Evolutionary conservation across 129 eudicot genomes (phyloP), one percentile per base, ranked within the genome.

Genomic region (Centella asiatica): DNA sequence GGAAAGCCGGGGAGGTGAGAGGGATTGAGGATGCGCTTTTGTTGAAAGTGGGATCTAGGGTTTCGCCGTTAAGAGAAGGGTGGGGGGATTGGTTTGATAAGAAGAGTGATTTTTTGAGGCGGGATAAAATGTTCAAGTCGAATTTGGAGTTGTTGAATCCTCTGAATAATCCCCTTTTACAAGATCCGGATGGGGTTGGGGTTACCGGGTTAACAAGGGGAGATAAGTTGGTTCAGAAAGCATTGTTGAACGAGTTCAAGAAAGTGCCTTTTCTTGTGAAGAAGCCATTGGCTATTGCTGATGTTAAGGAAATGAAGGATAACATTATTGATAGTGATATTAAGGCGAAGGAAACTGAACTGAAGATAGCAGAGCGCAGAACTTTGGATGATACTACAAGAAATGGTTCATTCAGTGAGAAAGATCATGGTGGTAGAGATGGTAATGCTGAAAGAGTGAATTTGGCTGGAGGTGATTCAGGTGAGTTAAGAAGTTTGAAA

Each of bases 71-170:
- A 66, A 80, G 94, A 60, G 90, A 87, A 56, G 98, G 95, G 5
- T 92, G 98, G 98, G 98, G 96, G 26, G 69, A 63, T 32, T 92
- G 98, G 98, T 92, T 92, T 67, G 98, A 92, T 23, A 83, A 78
- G 66, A 92, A 92, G 85, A 80, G 85, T 50, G 98, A 87, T 78
- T 92, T 92, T 19, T 72, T 92, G 39, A 71, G 98, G 66, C 78
- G 87, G 17, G 98, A 92, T 72, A 63, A 77, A 49, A 87, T 92
- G 96, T 87, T 87, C 42, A 92, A 82, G 80, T 92, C 98, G 0
- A 84, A 87, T 74, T 44, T 92, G 59, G 98, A 92, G 72, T 57
- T 76, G 26, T 44, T 92, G 68, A 92, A 92, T 63, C 98, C 98
- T 2, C 37, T 81, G 78, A 79, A 74, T 39, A 80, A 92, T 70